Base-by-base conservation (phyloP, 306 rosid species). In the Pyrus betulifolia region DNA sequence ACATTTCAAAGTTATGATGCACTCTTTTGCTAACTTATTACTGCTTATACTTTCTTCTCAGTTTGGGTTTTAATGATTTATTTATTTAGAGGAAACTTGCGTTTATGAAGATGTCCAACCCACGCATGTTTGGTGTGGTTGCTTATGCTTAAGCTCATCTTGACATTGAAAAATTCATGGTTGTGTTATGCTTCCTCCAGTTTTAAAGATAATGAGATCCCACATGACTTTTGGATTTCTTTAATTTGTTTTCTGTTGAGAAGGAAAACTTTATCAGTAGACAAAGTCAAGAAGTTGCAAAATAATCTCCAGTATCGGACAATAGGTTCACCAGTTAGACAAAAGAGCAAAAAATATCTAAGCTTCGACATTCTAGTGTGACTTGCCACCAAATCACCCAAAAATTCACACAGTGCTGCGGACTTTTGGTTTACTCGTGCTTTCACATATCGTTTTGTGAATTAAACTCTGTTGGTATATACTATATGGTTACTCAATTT, bases 1-100 rank as follows among this genome's bases (percentile, higher is more conserved):
- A 22, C 51, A 54, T 80, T 78, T 58, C 68, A 72, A 70, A 66
- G 23, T 71, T 67, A 66, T 63, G 44, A 64, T 33, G 18, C 11
- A 1, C 76, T 23, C 42, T 19, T 15, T 74, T 58, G 45, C 10
- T 15, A 31, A 38, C 55, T 45, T 69, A 15, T 69, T 19, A 42
- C 21, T 30, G 76, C 35, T 38, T 71, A 18, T 30, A 46, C 27
- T 63, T 19, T 35, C 23, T 18, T 17, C 14, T 30, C 45, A 3
- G 23, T 45, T 18, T 64, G 35, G 13, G 6, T 54, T 31, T 12
- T 13, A 12, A 11, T n/a, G 52, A 55, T 33, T 23, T 21, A 3
- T 66, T 33, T 9, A 11, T 15, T 15, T 17, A 61, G 38, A 13
- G 38, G 21, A 61, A 13, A 61, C 4, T 25, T 61, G 67, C 38